These are phyloP conservation scores for Zostera marina DNA, from an alignment of 116 monocot genomes.

Conservation along the genomic window DNA sequence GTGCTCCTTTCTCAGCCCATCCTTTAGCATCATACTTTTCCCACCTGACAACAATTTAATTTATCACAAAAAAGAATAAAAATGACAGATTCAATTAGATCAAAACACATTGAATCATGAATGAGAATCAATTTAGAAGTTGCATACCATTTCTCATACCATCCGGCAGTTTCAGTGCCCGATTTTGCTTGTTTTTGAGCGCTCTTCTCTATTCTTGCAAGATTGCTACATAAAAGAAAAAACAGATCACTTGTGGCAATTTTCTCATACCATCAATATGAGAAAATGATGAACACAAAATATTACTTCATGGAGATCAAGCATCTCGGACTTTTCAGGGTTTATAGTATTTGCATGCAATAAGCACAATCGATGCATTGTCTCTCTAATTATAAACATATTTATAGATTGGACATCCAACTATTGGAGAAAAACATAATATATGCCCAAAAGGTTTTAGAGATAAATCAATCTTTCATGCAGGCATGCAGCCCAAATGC, in stretches of 20 bases:
- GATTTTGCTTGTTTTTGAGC: conserved; percentile 97
- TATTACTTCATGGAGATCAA: background rate
- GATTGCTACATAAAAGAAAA: conserved; percentile 63
- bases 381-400: too few species aligned
- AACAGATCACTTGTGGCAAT: background rate
- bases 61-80: conserved; percentile 5
- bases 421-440: too few species aligned
- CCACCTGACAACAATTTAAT: conserved; percentile 40
- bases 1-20: conserved; percentile 83
- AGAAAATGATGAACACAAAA: background rate
- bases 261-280: too few species aligned
- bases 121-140: background rate
- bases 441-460: too few species aligned
- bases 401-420: too few species aligned
- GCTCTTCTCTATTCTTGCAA: conserved; percentile 95
- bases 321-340: background rate
- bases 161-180: conserved; percentile 71
- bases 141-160: conserved; percentile 94
- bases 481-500: background rate
- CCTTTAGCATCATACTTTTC: conserved; percentile 99
- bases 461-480: background rate
- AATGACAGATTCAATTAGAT: background rate
- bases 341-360: too few species aligned
- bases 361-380: too few species aligned
- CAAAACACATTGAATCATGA: background rate